Base-by-base conservation (phyloP, 1,284 basidiomycete species). In the Rhodotorula sp. region DNA sequence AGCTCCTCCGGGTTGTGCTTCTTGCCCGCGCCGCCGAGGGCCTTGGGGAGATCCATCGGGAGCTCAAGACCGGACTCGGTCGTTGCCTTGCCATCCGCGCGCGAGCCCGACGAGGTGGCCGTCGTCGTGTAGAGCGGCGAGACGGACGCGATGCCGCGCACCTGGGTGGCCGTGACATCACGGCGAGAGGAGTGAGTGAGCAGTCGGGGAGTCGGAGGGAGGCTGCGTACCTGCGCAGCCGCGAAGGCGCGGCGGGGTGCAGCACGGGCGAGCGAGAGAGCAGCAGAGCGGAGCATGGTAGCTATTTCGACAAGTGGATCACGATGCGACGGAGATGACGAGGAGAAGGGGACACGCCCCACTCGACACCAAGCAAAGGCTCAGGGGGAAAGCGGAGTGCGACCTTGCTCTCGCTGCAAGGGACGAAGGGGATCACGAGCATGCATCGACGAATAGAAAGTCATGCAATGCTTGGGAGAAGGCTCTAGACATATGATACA, bases 1-100 rank as follows among this genome's bases (percentile, higher is more conserved):
- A 77, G 65, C 57, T 73, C 63, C 54, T 77, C 75, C 1, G 73
- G 75, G 67, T 77, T 73, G 34, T 68, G 63, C 50, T 67, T 52
- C 42, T 62, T 65, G 25, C 70, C 70, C 10, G 56, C 27, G 34
- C 70, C 70, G 25, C 70, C 70, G 45, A 72, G 64, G 63, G 63
- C 70, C 59, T 71, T 73, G 16, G 71, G 75, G 42, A 77, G 48
- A 10, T 63, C 65, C 48, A 67, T 69, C 57, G 70, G 63, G 25
- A 73, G 45, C 19, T 67, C 60, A 13, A 73, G 23, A 8, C 66
- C 68, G 16, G 63, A 58, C 7, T 53, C 41, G 41, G 71, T 72
- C 34, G 53, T 41, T 23, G 61, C 62, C 4, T 45, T 50, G 13
- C 75, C 75, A 8, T 48, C 57, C 4, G 75, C 75, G 17, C 75